Evolutionary conservation across 1,284 basidiomycete genomes (phyloP), one percentile per base, ranked within the genome.

Genomic region (Boletus holoroseus): DNA sequence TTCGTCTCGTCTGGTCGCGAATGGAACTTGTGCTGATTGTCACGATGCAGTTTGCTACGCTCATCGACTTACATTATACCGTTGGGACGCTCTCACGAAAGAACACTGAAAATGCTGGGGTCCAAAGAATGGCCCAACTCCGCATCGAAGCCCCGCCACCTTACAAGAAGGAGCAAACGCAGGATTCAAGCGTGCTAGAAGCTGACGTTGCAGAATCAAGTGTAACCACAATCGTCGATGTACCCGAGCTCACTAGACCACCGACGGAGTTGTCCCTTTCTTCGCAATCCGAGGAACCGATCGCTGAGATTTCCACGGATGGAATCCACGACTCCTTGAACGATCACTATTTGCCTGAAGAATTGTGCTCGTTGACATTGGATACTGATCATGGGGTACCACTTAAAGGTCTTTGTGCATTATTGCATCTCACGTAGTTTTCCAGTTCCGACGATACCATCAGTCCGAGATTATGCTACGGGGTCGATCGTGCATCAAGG

Each of bases 1-100:
- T 75, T 20, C 6, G 53, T 28, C 32, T 24, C 8, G n/a, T 27
- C 11, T 22, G 24, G 6, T 36, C 47, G 11, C n/a, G 9, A 22
- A 18, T 1, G 1, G 1, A 15, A 13, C 2, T 27, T 27, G 26
- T 42, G 7, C 20, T 47, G 8, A 51, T 32, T 16, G 5, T 46
- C 11, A 18, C 2, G 5, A 31, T 16, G 7, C 27, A 78, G 77
- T 67, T 77, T 11, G 69, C 75, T 3, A 74, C 75, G 1, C 68
- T 79, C 7, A 74, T 79, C 42, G 73, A 77, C 47, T 72, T 79
- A n/a, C 76, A 79, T 54, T 70, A 74, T 50, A 66, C 71, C 12
- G 60, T 77, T 26, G 63, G 51, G 7, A 51, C 50, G 31, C 34
- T 68, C 27, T 57, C 59, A 11, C 50, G 32, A 26, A 41, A 18